phyloP scores from a whole-genome alignment of 1,139 yeast genomes.

The Pichia sp. region DNA sequence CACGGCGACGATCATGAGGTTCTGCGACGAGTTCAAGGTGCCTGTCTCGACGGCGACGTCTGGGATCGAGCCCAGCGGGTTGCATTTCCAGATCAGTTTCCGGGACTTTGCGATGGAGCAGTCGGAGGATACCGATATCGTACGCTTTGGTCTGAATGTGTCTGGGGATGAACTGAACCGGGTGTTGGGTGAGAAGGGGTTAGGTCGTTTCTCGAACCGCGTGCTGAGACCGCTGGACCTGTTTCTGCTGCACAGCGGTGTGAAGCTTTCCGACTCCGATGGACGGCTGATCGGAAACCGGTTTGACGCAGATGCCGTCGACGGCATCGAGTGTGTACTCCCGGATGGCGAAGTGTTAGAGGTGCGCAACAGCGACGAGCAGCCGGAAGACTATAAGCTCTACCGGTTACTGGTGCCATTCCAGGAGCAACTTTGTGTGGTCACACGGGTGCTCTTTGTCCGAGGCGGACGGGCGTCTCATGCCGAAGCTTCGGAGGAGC shows the following conservation, averaged over 20 bases:
- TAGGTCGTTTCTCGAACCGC: not conserved
- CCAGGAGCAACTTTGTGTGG: constrained; percentile 19
- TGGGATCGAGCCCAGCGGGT: constrained; percentile 11
- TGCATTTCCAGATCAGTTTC: constrained; percentile 19
- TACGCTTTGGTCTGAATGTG: not conserved
- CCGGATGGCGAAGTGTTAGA: constrained; percentile 26
- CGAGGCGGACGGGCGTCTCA: not conserved
- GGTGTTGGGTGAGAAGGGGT: constrained; percentile 6
- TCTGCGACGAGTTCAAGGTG: constrained; percentile 26
- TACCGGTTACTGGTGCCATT: constrained; percentile 15
- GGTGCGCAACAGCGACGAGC: constrained; percentile 3
- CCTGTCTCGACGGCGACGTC: constrained; percentile 21
- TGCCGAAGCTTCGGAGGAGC: too few species aligned
- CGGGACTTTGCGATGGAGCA: constrained; percentile 9
- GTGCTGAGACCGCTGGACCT: constrained; percentile 17
- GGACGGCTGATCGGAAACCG: constrained; percentile 15
- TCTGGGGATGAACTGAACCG: constrained; percentile 5
- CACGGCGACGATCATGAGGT: constrained; percentile 21
- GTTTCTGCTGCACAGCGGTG: constrained; percentile 22
- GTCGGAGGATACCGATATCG: not conserved
- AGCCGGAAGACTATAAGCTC: constrained; percentile 6
- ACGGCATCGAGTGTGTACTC: constrained; percentile 23
- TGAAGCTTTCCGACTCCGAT: constrained; percentile 9
- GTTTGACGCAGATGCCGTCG: constrained; percentile 13
- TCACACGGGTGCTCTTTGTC: constrained; percentile 19